Conservation (phyloP, 768 basidiomycete genomes). For the Sutorius australiensis region DNA sequence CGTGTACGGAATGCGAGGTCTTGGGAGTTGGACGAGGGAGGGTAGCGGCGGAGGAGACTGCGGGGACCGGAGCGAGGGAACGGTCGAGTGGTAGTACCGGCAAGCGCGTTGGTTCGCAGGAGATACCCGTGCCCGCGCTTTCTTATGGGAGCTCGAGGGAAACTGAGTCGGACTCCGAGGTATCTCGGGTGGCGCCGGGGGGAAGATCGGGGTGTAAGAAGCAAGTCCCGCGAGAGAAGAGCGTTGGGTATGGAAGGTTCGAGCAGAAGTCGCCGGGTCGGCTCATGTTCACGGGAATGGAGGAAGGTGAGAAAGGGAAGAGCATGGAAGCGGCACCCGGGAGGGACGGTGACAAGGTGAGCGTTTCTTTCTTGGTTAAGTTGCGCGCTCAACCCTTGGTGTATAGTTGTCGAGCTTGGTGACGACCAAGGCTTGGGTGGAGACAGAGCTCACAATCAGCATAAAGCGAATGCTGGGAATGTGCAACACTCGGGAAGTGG, state of each 20-base stretch:
- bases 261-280: conserved; percentile 2
- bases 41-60: not conserved
- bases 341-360: not conserved
- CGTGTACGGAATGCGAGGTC: conserved; percentile 7
- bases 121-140: conserved; percentile 3
- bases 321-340: not conserved
- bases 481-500: not conserved
- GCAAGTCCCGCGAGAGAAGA: not conserved
- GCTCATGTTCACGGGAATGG: not conserved
- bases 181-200: not conserved
- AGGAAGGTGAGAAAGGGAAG: not conserved
- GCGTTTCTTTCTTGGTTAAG: not conserved
- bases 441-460: conserved; percentile 10
- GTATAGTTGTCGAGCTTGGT: conserved; percentile 6
- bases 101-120: not conserved
- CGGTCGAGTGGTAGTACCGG: not conserved
- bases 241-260: conserved; percentile 6
- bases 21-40: not conserved
- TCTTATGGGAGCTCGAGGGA: conserved; percentile 13
- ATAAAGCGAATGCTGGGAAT: not conserved
- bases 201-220: not conserved
- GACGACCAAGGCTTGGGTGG: conserved; percentile 2
- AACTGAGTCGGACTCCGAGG: conserved; percentile 10
- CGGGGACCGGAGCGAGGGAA: not conserved
- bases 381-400: not conserved